Base-by-base conservation (phyloP, 2,329 filamentous ascomycete genomes). In the Hymenoscyphus repandus region DNA sequence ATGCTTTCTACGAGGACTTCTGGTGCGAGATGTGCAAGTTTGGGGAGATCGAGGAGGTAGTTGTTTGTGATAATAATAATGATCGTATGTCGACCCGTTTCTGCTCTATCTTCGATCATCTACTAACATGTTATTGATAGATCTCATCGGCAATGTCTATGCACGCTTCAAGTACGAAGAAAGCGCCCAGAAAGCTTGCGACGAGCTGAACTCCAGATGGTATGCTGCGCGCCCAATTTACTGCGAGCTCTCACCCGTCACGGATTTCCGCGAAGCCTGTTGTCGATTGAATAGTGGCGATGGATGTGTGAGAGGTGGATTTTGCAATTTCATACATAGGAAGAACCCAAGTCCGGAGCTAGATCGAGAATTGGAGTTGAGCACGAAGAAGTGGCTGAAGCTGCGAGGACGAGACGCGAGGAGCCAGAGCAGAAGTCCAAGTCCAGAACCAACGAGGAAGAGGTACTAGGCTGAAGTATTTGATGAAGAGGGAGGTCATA, bases 11-110 rank as follows among this genome's bases (percentile, higher is more conserved):
- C 78, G 93, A 99, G 76, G 93, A 99, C 70, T 90, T 99, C 61
- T 99, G 93, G 92, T 97, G 92, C 75, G 93, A 99, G 80, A 89
- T 99, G 77, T 97, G 93, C 85, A 90, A 95, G 74, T 99, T 95
- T 70, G 93, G 93, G 61, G 90, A 97, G 73, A 79, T 97, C 33
- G 93, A 99, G 74, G 93, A 99, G 74, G 82, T 99, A 11, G 93
- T 99, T 11, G 92, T 99, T 2, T 99, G 93, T 73, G 93, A 99
- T 75, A 99, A 99, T 72, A 97, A 97, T 73, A 99, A 46, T 37
- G 43, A 47, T 32, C 47, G 49, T 43, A 51, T 42, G 39, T 45
- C 22, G 31, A 31, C n/a, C 30, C 37, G 49, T 32, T 36, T 42
- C 39, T 18, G 33, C 36, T 7, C 31, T 45, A 33, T 34, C n/a